A percentile compares a stretch with the other conserved stretches of the same genome.
These are phyloP conservation scores for Kwoniella newhampshirensis DNA, from an alignment of 768 basidiomycete species.

Conservation along the genomic window DNA sequence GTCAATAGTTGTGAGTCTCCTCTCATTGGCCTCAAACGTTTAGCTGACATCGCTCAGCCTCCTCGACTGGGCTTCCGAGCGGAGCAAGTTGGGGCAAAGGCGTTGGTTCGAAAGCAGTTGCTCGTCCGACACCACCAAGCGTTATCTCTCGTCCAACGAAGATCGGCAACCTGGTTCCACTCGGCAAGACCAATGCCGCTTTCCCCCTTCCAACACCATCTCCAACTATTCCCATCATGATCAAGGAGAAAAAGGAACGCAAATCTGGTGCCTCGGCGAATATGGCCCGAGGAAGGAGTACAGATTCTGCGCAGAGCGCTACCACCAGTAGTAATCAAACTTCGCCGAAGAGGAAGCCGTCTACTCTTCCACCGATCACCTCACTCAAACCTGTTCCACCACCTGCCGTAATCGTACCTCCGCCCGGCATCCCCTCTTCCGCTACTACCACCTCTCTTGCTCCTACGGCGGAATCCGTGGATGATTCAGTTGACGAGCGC, in stretches of 20 bases:
- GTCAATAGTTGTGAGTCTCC: slow-evolving; percentile 29
- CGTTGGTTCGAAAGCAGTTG: slow-evolving; percentile 15
- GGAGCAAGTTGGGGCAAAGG: slow-evolving; percentile 45
- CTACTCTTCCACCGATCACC: slow-evolving; percentile 20
- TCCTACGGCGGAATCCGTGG: neutral
- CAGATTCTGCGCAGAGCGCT: slow-evolving; percentile 29
- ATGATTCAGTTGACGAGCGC: slow-evolving; percentile 21
- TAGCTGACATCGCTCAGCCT: slow-evolving; percentile 20
- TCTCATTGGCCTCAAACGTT: neutral
- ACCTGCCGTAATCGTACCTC: slow-evolving; percentile 1
- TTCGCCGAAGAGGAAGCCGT: slow-evolving; percentile 40
- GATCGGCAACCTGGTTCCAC: slow-evolving; percentile 36
- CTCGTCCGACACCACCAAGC: slow-evolving; percentile 11
- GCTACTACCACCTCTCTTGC: neutral
- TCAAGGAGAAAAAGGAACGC: slow-evolving; percentile 33
- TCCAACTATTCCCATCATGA: slow-evolving; percentile 27
- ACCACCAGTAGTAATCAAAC: slow-evolving; percentile 27
- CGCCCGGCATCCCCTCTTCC: neutral
- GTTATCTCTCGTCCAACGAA: slow-evolving; percentile 26
- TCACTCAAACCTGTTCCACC: slow-evolving; percentile 11
- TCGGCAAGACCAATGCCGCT: slow-evolving; percentile 34
- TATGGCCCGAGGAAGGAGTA: slow-evolving; percentile 38
- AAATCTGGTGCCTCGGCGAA: slow-evolving; percentile 9
- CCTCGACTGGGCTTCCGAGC: slow-evolving; percentile 32
- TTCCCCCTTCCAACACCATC: slow-evolving; percentile 46